These are phyloP conservation scores for Drechslerella dactyloides DNA, from an alignment of 2,329 filamentous ascomycete species.

Conservation along the genomic window DNA sequence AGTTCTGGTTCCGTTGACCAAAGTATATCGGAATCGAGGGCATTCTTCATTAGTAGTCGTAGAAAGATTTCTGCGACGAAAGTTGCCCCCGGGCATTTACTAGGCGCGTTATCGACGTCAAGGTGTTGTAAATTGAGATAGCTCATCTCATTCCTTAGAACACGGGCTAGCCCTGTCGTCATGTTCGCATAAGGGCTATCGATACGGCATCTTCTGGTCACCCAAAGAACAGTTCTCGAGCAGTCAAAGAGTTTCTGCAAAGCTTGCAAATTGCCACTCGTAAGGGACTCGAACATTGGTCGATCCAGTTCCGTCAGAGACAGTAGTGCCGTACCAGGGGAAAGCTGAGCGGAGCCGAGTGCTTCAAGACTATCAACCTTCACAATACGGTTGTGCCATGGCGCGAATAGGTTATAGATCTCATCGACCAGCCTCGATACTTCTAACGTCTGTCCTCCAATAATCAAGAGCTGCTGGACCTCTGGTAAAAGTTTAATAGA, in stretches of 20 bases:
- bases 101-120: no score
- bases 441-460: slow-evolving; percentile 14
- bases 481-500: neutral
- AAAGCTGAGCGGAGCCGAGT: no score
- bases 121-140: no score
- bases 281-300: no score
- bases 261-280: slow-evolving; percentile 34
- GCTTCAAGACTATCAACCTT: no score
- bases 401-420: neutral
- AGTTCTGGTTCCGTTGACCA: slow-evolving; percentile 5
- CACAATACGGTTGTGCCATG: neutral
- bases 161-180: slow-evolving; percentile 23
- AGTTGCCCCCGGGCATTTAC: no score
- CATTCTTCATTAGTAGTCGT: neutral
- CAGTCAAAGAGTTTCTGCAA: slow-evolving; percentile 50
- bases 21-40: neutral
- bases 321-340: no score
- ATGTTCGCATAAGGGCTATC: slow-evolving; percentile 53
- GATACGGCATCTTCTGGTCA: slow-evolving; percentile 52
- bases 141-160: no score
- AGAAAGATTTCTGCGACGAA: no score
- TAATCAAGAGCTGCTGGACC: slow-evolving; percentile 3
- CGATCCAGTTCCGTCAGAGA: no score
- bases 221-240: slow-evolving; percentile 52
- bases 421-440: slow-evolving; percentile 1